Base-by-base conservation (phyloP, 768 basidiomycete genomes). In the Phanerodontia chrysosporium region DNA sequence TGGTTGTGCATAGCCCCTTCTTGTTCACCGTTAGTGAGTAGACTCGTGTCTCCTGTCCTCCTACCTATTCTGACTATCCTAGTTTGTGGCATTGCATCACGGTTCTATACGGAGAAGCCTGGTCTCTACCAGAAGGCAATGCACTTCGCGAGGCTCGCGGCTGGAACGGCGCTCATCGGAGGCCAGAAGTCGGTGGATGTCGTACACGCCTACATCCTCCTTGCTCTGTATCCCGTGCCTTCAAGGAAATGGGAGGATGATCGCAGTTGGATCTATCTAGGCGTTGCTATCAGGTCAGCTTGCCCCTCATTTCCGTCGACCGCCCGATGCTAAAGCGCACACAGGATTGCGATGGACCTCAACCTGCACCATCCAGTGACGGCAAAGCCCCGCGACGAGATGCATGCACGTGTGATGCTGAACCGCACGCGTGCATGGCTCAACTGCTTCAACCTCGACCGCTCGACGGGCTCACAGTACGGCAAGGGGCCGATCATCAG, bases 351-450 rank as follows among this genome's bases (percentile, higher is more conserved):
- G 0, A 92, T 86, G 25, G 94, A 96, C 69, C 78, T 98, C 24
- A 95, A 95, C 66, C 79, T 98, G 36, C 90, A 97, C 65, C 80
- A 88, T 29, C 90, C 89, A 1, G 80, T 80, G 45, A 69, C 64
- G 4, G 84, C 85, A 21, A 85, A 87, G 64, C 87, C 90, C 9
- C 74, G 84, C 14, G 91, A 91, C 65, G 92, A 95, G 70, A 81
- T 82, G 58, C 87, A 90, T 59, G 88, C 89, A 7, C 83, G 95
- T 42, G 90, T 95, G 74, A 83, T 94, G 73, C 82, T 94, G 57
- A 96, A 95, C 68, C 86, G 95, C 44, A 92, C 92, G 54, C 84
- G 94, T 22, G 82, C 90, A 6, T 98, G 94, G 94, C 74, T 96
- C 58, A 90, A 87, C 68, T 95, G 92, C 72, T 92, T 89, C 74